Conservation (phyloP, 805 yeast species). For the Candida nitratophila region DNA sequence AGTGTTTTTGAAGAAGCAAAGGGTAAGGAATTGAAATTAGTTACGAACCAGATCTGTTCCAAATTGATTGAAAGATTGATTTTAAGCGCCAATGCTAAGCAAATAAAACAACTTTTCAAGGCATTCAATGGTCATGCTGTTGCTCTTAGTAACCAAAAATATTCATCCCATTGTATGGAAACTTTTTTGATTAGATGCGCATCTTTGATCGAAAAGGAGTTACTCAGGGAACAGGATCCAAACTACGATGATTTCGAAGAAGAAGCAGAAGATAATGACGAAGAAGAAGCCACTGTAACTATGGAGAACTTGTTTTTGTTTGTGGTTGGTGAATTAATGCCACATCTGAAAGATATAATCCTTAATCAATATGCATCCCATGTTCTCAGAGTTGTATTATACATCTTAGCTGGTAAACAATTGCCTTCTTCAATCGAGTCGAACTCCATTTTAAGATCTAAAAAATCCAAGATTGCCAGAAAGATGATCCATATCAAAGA, state of each 20-base stretch:
- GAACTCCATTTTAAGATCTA: constrained; percentile 71
- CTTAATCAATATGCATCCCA: constrained; percentile 84
- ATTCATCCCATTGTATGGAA: constrained; percentile 90
- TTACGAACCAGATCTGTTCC: constrained; percentile 91
- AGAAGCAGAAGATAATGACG: constrained; percentile 24
- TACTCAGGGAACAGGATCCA: constrained; percentile 38
- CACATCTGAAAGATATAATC: constrained; percentile 52
- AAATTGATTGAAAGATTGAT: constrained; percentile 84
- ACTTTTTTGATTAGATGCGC: constrained; percentile 74
- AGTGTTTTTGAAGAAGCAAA: constrained; percentile 79
- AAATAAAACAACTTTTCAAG: constrained; percentile 57
- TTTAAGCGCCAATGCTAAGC: constrained; percentile 54
- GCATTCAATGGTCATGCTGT: constrained; percentile 69
- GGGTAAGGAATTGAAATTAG: constrained; percentile 87
- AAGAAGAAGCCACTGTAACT: constrained; percentile 36
- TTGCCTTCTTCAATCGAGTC: constrained; percentile 66
- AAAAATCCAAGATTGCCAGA: constrained; percentile 81
- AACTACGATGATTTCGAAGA: constrained; percentile 24
- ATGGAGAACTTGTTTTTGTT: constrained; percentile 61
- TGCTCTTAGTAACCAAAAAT: constrained; percentile 78
- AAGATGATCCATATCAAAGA: constrained; percentile 88
- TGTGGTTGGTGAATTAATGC: constrained; percentile 61
- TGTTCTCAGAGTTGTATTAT: constrained; percentile 63
- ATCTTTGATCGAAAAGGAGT: constrained; percentile 65
- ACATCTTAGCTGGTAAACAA: constrained; percentile 70